Base-by-base conservation (phyloP, 176 grass and related monocot genomes). In the Pharus latifolius region DNA sequence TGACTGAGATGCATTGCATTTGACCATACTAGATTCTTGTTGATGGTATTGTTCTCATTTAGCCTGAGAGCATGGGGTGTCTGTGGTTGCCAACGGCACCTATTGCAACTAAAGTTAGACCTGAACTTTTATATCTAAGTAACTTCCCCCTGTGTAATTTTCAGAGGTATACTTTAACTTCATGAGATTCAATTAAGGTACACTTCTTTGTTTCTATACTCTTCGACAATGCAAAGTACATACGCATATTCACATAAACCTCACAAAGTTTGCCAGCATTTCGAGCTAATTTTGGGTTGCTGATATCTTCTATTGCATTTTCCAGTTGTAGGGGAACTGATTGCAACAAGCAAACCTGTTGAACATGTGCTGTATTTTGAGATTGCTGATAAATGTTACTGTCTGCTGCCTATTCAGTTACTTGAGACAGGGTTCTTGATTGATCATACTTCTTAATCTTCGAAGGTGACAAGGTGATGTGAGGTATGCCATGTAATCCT, bases 11-110 rank as follows among this genome's bases (percentile, higher is more conserved):
- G 55, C 43, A 47, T 60, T 32, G 32, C n/a, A 75, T 15, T 70
- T 41, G 24, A 63, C 81, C 24, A 76, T 54, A 56, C 60, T 77
- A 86, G 78, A 81, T 76, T 86, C 49, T 2, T 86, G 71, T 61
- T 86, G 54, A 81, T 86, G 48, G 72, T 74, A 77, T 64, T 86
- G n/a, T 86, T 86, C 71, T 86, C 84, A 31, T 71, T 86, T 44
- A 66, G 72, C 31, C 77, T 81, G 48, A 86, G 76, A 56, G 38
- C 72, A 59, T 86, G 84, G 84, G 57, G 30, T 30, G 41, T 44
- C 47, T 81, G 33, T 86, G 84, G 84, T 81, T 86, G 55, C 70
- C 46, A 70, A 28, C 81, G 28, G 84, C 84, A 10, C 84, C 84
- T 14, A 23, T 81, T 52, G 84, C 84, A 52, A 70, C 80, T 2